These are phyloP conservation scores for Ricinus communis DNA, from an alignment of 345 rosid species.

Conservation along the genomic window DNA sequence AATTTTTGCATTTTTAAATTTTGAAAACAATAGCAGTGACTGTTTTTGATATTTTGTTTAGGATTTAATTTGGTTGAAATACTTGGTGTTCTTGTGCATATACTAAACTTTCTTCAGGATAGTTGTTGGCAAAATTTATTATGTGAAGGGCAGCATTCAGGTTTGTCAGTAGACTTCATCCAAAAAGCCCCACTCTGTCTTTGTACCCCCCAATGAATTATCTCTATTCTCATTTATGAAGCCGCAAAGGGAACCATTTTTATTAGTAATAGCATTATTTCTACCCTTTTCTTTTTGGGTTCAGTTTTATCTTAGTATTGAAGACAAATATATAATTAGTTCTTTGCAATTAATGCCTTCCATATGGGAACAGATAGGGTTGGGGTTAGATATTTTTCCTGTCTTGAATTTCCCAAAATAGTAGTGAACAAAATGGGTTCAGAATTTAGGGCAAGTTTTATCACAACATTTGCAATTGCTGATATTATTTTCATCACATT, in stretches of 20 bases:
- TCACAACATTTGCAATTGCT: neutral
- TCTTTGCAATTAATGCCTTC: slow-evolving; percentile 14
- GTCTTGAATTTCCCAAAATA: neutral
- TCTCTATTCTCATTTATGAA: slow-evolving; percentile 13
- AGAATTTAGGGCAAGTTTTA: too few relatives aligned
- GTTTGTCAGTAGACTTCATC: neutral
- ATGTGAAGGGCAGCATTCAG: neutral
- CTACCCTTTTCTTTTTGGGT: neutral
- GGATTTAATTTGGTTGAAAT: too few relatives aligned
- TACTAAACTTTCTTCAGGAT: too few relatives aligned
- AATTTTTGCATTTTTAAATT: too few relatives aligned
- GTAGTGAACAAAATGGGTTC: neutral
- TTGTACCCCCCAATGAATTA: too few relatives aligned
- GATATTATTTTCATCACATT: neutral
- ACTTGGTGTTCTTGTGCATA: too few relatives aligned
- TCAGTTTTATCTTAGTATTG: too few relatives aligned
- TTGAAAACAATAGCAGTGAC: too few relatives aligned
- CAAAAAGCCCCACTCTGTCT: neutral
- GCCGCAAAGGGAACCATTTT: neutral
- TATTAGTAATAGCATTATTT: too few relatives aligned
- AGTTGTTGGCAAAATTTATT: slow-evolving; percentile 7
- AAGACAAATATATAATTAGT: neutral
- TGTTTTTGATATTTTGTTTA: too few relatives aligned
- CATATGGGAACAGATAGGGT: slow-evolving; percentile 5
- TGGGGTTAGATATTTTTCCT: neutral